Base-by-base conservation (phyloP, 2,329 filamentous ascomycete genomes). In the Phyllosticta citriasiana region DNA sequence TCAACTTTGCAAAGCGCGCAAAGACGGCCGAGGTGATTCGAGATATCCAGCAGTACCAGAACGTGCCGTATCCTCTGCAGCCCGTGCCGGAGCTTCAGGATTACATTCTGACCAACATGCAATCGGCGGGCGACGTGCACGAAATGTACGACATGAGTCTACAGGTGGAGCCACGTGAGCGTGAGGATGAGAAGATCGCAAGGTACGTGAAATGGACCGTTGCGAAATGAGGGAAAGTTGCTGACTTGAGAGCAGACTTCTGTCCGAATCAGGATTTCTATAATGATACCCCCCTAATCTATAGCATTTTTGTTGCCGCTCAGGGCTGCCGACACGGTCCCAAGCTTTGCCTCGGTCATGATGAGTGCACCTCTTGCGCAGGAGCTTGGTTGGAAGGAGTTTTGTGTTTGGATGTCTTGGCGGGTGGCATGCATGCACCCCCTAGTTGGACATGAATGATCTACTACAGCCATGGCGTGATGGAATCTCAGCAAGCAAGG, bases 141-240 rank as follows among this genome's bases (percentile, higher is more conserved):
- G 93, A 97, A 80, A 97, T 97, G 94, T 99, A 97, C 79, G 92
- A 97, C 76, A 92, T 92, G 81, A 96, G 91, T 77, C 80, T 99
- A 77, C 83, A 87, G 70, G 87, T 99, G 63, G 94, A 99, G 74
- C 94, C 94, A 65, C 84, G 94, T 70, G 94, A 99, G 79, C 84
- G 94, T 69, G 94, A 99, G 79, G 94, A 99, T 72, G 94, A 99
- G 79, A 97, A 97, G 82, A 97, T 99, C 81, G 93, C 96, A 73
- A 95, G 94, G 92, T 96, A 56, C 53, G 56, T 57, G 26, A 30
- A 19, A 26, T 53, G 19, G 19, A 22, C 19, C 19, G 19, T 22
- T 22, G 19, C 19, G 19, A 22, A 22, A 22, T 22, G 19, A 22
- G 19, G 19, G 19, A 51, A 59, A 30, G 61, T 57, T 63, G 63